phyloP scores from a whole-genome alignment of 2,329 filamentous ascomycete genomes.

The Paraphoma sp. region DNA sequence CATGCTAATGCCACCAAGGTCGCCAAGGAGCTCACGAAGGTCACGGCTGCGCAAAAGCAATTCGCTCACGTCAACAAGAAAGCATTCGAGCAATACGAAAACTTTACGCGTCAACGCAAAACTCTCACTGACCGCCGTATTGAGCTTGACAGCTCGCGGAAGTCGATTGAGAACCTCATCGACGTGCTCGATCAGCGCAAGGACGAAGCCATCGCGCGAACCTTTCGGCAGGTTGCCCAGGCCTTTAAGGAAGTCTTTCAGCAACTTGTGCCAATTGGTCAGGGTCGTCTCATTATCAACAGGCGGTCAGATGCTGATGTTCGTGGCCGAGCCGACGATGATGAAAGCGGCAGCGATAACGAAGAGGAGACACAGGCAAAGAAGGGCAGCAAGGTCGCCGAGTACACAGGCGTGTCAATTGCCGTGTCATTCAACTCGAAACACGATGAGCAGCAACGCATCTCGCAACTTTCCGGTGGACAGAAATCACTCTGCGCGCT shows the following conservation, averaged over 20 bases:
- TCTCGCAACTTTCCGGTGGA: conserved; percentile 94
- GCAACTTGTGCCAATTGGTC: conserved; percentile 91
- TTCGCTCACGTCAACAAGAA: conserved; percentile 99
- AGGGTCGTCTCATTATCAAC: conserved; percentile 91
- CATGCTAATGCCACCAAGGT: conserved; percentile 26
- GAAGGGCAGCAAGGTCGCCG: conserved; percentile 70
- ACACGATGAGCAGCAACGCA: conserved; percentile 96
- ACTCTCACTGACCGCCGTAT: conserved; percentile 81
- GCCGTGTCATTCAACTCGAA: conserved; percentile 99
- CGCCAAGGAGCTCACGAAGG: conserved; percentile 76
- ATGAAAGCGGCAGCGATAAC: conserved; percentile 48
- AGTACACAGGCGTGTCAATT: conserved; percentile 95
- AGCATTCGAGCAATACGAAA: conserved; percentile 98
- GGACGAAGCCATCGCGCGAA: conserved; percentile 96
- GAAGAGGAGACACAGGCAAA: conserved; percentile 44
- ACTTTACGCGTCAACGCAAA: conserved; percentile 91
- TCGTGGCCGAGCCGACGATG: conserved; percentile 64
- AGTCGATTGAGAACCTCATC: conserved; percentile 90
- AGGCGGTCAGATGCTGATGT: conserved; percentile 80
- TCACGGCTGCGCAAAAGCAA: conserved; percentile 92
- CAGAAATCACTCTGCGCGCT: conserved; percentile 98
- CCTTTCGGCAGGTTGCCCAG: conserved; percentile 95
- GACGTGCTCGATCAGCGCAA: conserved; percentile 92
- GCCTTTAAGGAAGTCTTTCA: conserved; percentile 95
- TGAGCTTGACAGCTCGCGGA: conserved; percentile 85